phyloP scores from a whole-genome alignment of 163 green algal species.

The Coccomyxa subellipsoidea region DNA sequence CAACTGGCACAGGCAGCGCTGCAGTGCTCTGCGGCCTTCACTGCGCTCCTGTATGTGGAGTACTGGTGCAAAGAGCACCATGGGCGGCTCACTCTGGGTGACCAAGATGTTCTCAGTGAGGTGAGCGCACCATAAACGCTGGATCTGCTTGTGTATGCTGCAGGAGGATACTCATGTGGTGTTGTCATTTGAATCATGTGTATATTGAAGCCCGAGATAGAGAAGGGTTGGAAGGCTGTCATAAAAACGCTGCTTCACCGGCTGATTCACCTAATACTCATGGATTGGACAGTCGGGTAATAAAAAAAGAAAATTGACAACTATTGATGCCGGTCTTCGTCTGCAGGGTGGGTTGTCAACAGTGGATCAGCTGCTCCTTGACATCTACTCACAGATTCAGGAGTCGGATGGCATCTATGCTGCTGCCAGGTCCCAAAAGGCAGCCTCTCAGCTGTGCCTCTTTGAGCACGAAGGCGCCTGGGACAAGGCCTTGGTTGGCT shows the following conservation, averaged over 20 bases:
- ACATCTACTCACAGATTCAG: slow-evolving; percentile 55
- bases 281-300: no score
- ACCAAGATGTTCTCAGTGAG: not conserved
- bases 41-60: slow-evolving; percentile 70
- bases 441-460: slow-evolving; percentile 47
- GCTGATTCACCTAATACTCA: no score
- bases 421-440: slow-evolving; percentile 46
- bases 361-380: slow-evolving; percentile 56
- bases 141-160: not conserved
- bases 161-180: no score
- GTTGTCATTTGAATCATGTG: no score
- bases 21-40: slow-evolving; percentile 54
- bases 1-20: slow-evolving; percentile 57
- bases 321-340: no score
- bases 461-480: slow-evolving; percentile 71
- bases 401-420: slow-evolving; percentile 74
- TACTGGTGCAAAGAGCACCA: slow-evolving; percentile 35
- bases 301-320: no score
- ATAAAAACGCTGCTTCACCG: no score
- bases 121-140: not conserved
- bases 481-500: slow-evolving; percentile 51
- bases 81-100: slow-evolving; percentile 3
- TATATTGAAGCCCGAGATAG: no score
- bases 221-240: no score
- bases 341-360: slow-evolving; percentile 16